Evolutionary conservation across 176 grass and related monocot genomes (phyloP).

Genomic region (Chrysopogon serrulatus): DNA sequence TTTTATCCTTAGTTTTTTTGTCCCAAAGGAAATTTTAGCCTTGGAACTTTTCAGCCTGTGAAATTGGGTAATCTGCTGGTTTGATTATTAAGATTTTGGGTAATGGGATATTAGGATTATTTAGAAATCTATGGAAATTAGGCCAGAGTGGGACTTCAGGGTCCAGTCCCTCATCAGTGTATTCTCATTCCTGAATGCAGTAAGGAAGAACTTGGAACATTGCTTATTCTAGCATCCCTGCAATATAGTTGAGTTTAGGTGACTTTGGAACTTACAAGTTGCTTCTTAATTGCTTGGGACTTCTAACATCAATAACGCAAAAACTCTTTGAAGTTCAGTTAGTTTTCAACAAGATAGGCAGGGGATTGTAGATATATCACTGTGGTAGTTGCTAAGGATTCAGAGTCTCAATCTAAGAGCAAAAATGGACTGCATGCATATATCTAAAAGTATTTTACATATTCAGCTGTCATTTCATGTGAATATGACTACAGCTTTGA

Average conservation of each 20-base stretch:
- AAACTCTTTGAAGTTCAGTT: not conserved
- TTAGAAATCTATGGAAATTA: not conserved
- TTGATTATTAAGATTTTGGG: not conserved
- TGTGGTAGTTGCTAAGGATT: not conserved
- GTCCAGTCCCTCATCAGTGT: not conserved
- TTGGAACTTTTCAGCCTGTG: not conserved
- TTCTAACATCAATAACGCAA: not conserved
- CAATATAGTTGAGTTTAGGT: not conserved
- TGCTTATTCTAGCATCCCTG: not conserved
- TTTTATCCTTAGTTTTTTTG: too few relatives aligned
- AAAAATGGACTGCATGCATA: not conserved
- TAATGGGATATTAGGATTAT: not conserved
- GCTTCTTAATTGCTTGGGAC: not conserved
- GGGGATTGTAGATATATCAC: not conserved
- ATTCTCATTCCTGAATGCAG: not conserved
- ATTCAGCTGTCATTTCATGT: conserved; percentile 29
- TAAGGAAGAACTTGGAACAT: not conserved
- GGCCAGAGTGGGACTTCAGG: not conserved
- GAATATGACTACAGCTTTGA: conserved; percentile 8
- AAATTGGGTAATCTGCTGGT: not conserved
- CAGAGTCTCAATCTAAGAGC: not conserved
- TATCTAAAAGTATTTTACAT: not conserved
- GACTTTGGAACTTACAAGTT: not conserved
- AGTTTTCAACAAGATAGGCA: not conserved
- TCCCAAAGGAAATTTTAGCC: not conserved